These are phyloP conservation scores for Fusarium brevicatenulatum DNA, from an alignment of 2,329 filamentous ascomycete species.

Conservation along the genomic window DNA sequence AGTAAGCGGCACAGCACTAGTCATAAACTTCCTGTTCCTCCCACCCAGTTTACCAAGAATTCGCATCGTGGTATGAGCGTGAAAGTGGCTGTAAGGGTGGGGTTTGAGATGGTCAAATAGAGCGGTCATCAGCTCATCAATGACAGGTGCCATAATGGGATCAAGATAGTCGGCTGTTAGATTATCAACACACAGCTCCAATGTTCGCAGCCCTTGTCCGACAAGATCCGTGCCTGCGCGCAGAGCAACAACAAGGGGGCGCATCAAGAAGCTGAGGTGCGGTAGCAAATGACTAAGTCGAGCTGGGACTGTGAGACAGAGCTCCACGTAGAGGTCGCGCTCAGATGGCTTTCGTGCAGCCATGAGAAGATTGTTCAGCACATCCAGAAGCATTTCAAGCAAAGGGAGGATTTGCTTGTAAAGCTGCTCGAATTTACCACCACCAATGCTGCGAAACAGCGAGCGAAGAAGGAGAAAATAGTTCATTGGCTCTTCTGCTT, in stretches of 20 bases:
- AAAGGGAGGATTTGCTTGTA: constrained; percentile 98
- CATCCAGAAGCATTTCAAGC: constrained; percentile 96
- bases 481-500: constrained; percentile 97
- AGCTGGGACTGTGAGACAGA: constrained; percentile 95
- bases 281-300: constrained; percentile 93
- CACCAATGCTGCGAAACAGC: constrained; percentile 94
- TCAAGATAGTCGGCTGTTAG: constrained; percentile 97
- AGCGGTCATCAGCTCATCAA: constrained; percentile 98
- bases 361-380: constrained; percentile 92
- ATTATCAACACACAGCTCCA: constrained; percentile 98
- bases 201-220: constrained; percentile 88
- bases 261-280: constrained; percentile 96
- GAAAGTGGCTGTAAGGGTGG: constrained; percentile 95
- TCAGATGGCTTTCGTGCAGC: constrained; percentile 91
- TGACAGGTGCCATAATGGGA: constrained; percentile 98
- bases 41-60: constrained; percentile 97
- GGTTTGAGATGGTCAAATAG: constrained; percentile 95
- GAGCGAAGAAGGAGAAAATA: constrained; percentile 95
- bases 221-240: constrained; percentile 93
- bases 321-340: constrained; percentile 94
- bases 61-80: constrained; percentile 96
- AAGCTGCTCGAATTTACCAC: constrained; percentile 94
- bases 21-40: constrained; percentile 94
- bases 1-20: constrained; percentile 82
- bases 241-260: constrained; percentile 93